These are phyloP conservation scores for Linnemannia elongata DNA, from an alignment of 192 early-diverging fungal species.

Conservation along the genomic window DNA sequence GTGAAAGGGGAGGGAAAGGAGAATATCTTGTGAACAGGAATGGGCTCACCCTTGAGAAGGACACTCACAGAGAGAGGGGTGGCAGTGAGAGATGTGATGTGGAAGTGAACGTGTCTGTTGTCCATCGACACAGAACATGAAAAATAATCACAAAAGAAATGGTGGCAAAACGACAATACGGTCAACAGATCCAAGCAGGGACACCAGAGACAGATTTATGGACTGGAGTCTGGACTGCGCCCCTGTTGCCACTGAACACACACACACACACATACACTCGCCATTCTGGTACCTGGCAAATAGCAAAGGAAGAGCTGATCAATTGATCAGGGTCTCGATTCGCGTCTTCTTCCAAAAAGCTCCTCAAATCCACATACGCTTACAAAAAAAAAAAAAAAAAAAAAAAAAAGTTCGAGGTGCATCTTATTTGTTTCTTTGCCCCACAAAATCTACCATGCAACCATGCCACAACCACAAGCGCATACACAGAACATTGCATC, in stretches of 20 bases:
- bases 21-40: not conserved
- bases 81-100: not conserved
- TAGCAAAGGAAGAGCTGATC: not conserved
- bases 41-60: not conserved
- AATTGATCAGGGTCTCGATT: not conserved
- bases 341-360: not conserved
- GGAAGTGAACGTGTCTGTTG: not conserved
- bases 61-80: not conserved
- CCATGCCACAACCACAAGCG: not conserved
- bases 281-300: not conserved
- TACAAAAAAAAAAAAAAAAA: too few relatives aligned
- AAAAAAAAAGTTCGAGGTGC: not conserved
- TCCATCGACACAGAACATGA: not conserved
- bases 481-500: not conserved
- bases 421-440: not conserved
- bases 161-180: not conserved
- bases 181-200: not conserved
- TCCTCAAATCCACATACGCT: not conserved
- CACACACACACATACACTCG: not conserved
- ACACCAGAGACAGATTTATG: not conserved
- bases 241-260: not conserved
- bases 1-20: not conserved
- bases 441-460: slow-evolving; percentile 5
- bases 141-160: not conserved
- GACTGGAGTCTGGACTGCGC: not conserved